Evolutionary conservation across 2,329 filamentous ascomycete species (phyloP), one percentile per base, ranked within the genome.

Genomic region (Xylariaceae sp.): DNA sequence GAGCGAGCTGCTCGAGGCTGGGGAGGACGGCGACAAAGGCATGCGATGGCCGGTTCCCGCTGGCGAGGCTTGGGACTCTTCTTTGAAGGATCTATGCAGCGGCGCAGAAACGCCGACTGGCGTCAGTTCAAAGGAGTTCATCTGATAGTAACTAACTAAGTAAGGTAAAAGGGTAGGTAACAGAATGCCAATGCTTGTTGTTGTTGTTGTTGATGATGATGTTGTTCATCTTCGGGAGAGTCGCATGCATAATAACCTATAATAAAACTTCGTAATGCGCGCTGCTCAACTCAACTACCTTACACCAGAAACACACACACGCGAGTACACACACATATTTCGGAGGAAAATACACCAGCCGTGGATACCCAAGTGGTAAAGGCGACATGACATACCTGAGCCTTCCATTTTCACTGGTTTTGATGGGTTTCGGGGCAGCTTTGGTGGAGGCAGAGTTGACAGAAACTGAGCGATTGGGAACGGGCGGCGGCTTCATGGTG

Each of bases 401-500:
- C 58, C 79, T 77, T 54, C 71, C 74, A 68, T 74, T 75, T 65
- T 83, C 81, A 68, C 83, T 79, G 2, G 81, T 86, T 72, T 81
- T 82, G 64, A 88, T 79, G 51, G 79, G 77, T 66, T 75, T 78
- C 59, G 75, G 77, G 10, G 74, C 74, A 63, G 74, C 74, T 59
- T 65, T 65, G 37, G 56, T 68, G 40, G 68, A 65, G 61, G 68
- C 60, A 56, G 64, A 65, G 52, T 69, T 65, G 44, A 62, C 57
- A 46, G 75, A 71, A 40, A 70, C 66, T 29, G 70, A 66, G 52
- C 70, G 67, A 56, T 64, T 70, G 57, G 71, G 66, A 54, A 66
- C 69, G 48, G 73, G 74, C 53, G 79, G 79, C 73, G 23, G 79
- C 73, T 80, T 85, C 63, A 86, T 76, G 40, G 89, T 91, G 68